Evolutionary conservation across 106 monocot genomes (phyloP), one percentile per base, ranked within the genome.

Genomic region (Allium sativum): DNA sequence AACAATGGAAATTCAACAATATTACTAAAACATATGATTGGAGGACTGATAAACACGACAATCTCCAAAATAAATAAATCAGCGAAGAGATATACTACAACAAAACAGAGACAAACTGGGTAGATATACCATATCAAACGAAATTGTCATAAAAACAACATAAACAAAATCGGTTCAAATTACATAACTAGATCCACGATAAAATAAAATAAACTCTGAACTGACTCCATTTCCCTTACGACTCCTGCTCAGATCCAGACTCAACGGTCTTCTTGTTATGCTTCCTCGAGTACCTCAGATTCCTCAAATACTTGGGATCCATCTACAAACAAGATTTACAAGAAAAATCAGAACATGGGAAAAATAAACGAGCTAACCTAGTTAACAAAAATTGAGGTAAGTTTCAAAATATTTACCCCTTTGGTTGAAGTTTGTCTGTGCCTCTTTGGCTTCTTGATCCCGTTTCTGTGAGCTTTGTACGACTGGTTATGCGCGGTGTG

Each of bases 401-500:
- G 31, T 31, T 31, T 31, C 31, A 5, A 31, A 31, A 1, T 31
- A 31, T 31, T 43, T 59, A 83, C 83, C 75, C 78, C 83, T 59
- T 75, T 83, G 70, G 83, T 83, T 62, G 83, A 83, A 59, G 78
- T 69, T 31, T 79, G 62, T 53, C 75, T 74, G n/a, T 83, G 72
- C 66, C 62, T 65, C 54, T 64, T 71, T n/a, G 83, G 74, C 67
- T 83, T 83, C 78, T 83, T 83, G 75, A 83, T 83, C 7, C 78
- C 83, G 56, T 83, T 83, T 75, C 55, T 83, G 68, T 83, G 78
- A 12, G 83, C 83, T 68, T 83, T 83, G 78, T 79, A 56, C 9
- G 74, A 75, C 60, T 83, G 83, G 68, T 83, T 79, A 75, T 83
- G 78, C 18, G 83, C 83, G 19, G 83, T 78, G 78, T 83, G 83